Percentiles rank a stretch among this genome's conserved stretches.
These are phyloP conservation scores for Trichophyton rubrum DNA, from an alignment of 2,329 filamentous ascomycete species.

Conservation along the genomic window DNA sequence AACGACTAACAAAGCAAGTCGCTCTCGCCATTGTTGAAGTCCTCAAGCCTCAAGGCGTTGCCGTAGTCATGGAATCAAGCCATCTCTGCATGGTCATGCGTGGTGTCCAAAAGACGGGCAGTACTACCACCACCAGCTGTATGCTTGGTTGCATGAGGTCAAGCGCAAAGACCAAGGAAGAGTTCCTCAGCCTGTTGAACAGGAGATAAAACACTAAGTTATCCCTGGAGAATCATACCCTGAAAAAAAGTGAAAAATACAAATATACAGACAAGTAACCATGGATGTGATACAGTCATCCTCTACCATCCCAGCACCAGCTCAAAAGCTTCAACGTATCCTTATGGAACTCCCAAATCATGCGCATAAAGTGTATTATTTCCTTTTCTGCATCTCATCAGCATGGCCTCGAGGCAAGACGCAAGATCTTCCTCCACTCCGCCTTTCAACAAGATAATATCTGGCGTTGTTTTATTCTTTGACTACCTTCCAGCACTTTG, in stretches of 20 bases:
- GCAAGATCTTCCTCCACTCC: neutral
- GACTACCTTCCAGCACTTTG: neutral
- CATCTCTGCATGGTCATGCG: slow-evolving; percentile 99
- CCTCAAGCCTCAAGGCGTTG: slow-evolving; percentile 84
- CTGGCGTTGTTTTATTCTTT: slow-evolving; percentile 7
- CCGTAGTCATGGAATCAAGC: slow-evolving; percentile 92
- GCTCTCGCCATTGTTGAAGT: slow-evolving; percentile 88
- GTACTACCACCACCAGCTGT: slow-evolving; percentile 86
- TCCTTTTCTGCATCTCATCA: neutral
- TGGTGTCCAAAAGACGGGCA: slow-evolving; percentile 83
- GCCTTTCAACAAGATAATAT: slow-evolving; percentile 12
- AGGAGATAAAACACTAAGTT: slow-evolving; percentile 24
- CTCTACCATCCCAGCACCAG: neutral
- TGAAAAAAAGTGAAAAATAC: neutral
- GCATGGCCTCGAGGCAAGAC: neutral
- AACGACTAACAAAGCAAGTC: slow-evolving; percentile 90
- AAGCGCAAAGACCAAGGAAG: slow-evolving; percentile 85
- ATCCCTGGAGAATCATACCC: neutral
- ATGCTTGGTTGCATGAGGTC: slow-evolving; percentile 93
- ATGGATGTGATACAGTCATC: slow-evolving; percentile 4
- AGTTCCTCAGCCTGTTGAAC: slow-evolving; percentile 77
- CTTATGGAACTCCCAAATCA: neutral
- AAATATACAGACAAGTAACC: neutral
- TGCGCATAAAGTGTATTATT: neutral
- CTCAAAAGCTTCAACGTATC: neutral